Conservation (phyloP, 2,329 filamentous ascomycete species). For the Penicillium corylophilum region DNA sequence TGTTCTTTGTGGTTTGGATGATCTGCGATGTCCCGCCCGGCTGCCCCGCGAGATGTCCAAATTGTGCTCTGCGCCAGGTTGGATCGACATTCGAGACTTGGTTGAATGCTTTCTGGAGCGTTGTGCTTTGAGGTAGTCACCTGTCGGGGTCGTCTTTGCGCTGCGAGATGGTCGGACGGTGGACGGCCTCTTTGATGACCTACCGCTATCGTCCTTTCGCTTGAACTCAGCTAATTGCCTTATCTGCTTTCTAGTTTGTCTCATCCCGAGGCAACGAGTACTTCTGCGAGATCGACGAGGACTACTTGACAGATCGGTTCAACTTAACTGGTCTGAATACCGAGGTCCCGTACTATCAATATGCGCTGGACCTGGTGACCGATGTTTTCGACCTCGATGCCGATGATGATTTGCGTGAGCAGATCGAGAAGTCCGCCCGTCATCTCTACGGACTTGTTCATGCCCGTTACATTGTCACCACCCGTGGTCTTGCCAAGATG, state of each 20-base stretch:
- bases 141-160: not conserved
- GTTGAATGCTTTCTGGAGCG: not conserved
- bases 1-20: constrained; percentile 43
- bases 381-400: constrained; percentile 99
- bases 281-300: constrained; percentile 99
- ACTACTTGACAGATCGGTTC: constrained; percentile 97
- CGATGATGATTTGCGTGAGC: constrained; percentile 96
- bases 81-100: not conserved
- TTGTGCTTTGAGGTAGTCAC: not conserved
- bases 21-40: constrained; percentile 2
- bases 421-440: constrained; percentile 94
- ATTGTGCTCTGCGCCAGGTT: not conserved
- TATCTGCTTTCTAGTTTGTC: constrained; percentile 71
- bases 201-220: not conserved
- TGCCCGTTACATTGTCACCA: constrained; percentile 95
- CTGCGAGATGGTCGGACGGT: not conserved
- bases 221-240: constrained; percentile 7
- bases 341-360: constrained; percentile 98
- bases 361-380: constrained; percentile 94
- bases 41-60: constrained; percentile 9
- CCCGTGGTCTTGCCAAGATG: constrained; percentile 92
- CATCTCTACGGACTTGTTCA: constrained; percentile 96
- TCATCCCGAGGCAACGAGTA: constrained; percentile 97
- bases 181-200: not conserved
- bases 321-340: constrained; percentile 96